Base-by-base conservation (phyloP, 2,329 filamentous ascomycete species). In the Thermomyces lanuginosus region DNA sequence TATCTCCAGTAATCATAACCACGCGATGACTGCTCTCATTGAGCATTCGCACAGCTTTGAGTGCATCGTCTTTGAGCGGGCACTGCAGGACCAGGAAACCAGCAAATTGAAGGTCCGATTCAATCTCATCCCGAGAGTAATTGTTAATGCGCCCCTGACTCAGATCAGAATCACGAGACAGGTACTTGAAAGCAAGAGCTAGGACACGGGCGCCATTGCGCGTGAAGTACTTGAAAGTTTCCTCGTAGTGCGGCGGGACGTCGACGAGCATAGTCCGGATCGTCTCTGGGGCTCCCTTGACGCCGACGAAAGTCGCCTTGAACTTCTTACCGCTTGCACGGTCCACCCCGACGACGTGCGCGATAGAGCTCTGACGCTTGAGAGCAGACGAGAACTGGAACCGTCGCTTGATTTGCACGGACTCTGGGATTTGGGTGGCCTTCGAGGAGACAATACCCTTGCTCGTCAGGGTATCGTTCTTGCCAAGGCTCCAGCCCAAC, bases 1-100 rank as follows among this genome's bases (percentile, higher is more conserved):
- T 98, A 53, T 98, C 89, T 48, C 89, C 89, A 33, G 89, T 98
- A 39, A 98, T 98, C 89, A 98, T 98, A 41, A 98, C 79, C 24
- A 92, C 83, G 42, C 89, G 81, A 54, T 98, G 89, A 57, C 84
- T 95, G 56, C 86, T 95, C 61, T 98, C 89, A 48, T 93, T 98
- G 42, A 98, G 68, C 82, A 95, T 93, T 38, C 78, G 81, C 21
- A 98, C 81, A 20, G 89, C 75, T 50, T 89, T 76, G 56, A 91
- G 79, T 24, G 89, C 89, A 51, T 98, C 89, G 14, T 92, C 84
- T 58, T 98, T 98, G 31, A 98, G 65, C 4, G 89, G 89, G 44
- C 83, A 93, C 52, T 93, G 86, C 16, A 98, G 64, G 27, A 98
- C 83, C 36, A 98, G 62, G 61, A 98, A 98, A 32, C 89, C 89